Conservation (phyloP, 495 filamentous ascomycete species). For the Xylaria castorea region DNA sequence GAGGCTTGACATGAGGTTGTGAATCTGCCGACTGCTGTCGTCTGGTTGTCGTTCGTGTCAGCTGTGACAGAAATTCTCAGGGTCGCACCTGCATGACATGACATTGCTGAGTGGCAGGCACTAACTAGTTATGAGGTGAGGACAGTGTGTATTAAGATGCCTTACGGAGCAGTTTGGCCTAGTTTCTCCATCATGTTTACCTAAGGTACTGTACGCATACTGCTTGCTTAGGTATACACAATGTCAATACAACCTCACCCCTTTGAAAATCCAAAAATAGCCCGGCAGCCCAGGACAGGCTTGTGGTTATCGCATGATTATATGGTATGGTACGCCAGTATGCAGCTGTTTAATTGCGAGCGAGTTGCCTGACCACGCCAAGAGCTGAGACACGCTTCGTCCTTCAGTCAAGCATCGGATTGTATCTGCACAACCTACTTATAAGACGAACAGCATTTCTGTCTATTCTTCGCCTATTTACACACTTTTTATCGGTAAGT, state of each 20-base stretch:
- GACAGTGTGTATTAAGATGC: not conserved
- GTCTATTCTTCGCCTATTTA: not conserved
- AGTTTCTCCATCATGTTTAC: no score
- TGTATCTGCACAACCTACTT: not conserved
- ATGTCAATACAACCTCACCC: not conserved
- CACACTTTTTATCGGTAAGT: not conserved
- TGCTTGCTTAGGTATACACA: no score
- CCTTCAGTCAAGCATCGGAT: not conserved
- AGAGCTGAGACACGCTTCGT: not conserved
- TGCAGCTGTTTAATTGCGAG: not conserved
- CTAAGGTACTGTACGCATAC: no score
- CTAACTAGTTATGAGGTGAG: no score
- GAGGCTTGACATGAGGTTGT: not conserved
- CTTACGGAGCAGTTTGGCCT: not conserved
- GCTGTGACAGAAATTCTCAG: not conserved
- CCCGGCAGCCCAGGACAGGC: not conserved
- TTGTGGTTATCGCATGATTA: not conserved
- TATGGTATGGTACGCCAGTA: not conserved
- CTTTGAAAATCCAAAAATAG: slow-evolving; percentile 7
- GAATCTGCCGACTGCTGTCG: slow-evolving; percentile 5
- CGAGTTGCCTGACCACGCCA: not conserved
- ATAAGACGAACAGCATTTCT: not conserved
- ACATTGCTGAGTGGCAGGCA: no score
- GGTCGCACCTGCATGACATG: not conserved
- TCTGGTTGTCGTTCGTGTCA: slow-evolving; percentile 5